Conservation (phyloP, 2,329 filamentous ascomycete genomes). For the Fusarium sarcochroum region DNA sequence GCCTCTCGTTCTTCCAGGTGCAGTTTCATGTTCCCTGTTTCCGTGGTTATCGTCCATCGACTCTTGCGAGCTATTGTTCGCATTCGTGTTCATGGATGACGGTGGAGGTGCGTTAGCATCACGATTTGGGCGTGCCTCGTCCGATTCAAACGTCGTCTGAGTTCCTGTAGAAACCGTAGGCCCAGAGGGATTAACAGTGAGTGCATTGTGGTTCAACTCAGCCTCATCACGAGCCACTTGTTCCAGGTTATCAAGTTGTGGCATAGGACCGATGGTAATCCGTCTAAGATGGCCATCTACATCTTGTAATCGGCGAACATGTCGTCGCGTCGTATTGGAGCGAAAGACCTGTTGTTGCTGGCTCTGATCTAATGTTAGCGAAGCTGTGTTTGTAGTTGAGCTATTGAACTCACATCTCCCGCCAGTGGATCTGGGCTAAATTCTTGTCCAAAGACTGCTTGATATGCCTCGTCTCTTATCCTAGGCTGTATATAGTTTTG, state of each 20-base stretch:
- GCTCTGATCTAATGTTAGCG: neutral
- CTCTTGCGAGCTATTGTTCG: neutral
- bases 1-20: accelerated
- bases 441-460: accelerated
- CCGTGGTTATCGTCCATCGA: neutral
- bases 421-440: conserved; percentile 15
- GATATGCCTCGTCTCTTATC: accelerated
- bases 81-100: neutral
- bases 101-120: neutral
- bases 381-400: too few species aligned
- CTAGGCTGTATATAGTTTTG: accelerated
- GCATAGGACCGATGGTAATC: neutral
- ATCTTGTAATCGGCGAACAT: neutral
- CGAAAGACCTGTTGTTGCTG: neutral
- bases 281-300: neutral
- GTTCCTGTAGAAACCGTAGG: neutral
- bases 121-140: neutral
- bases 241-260: neutral
- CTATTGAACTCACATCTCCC: neutral
- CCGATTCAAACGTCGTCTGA: neutral
- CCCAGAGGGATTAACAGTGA: accelerated
- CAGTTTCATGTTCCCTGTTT: neutral
- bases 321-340: neutral
- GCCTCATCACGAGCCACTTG: neutral
- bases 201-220: too few species aligned